A percentile compares a stretch with the other conserved stretches of the same genome.
phyloP scores from a whole-genome alignment of 371 early-diverging fungal genomes.

The Agmasoma carcini region DNA sequence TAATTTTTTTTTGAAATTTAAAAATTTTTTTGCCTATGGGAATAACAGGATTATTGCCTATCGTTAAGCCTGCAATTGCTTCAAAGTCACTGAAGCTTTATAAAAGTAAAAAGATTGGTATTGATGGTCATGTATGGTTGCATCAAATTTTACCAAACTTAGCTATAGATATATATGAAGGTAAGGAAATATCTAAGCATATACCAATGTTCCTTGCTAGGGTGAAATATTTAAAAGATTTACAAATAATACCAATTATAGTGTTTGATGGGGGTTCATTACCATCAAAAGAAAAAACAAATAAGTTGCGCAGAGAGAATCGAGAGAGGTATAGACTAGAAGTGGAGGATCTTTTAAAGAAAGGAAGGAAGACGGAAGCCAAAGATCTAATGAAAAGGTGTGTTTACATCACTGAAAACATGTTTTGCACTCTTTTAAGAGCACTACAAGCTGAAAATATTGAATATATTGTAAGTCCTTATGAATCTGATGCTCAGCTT shows the following conservation, averaged over 20 bases:
- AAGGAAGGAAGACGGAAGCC: conserved; percentile 32
- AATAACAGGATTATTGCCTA: conserved; percentile 53
- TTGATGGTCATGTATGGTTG: conserved; percentile 54
- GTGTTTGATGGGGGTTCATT: conserved; percentile 88
- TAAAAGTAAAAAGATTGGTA: conserved; percentile 39
- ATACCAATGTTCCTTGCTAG: conserved; percentile 33
- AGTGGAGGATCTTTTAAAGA: conserved; percentile 16
- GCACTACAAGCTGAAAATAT: conserved; percentile 57
- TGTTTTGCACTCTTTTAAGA: conserved; percentile 54
- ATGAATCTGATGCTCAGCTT: conserved; percentile 93
- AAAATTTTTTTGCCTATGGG: conserved; percentile 44
- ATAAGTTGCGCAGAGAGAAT: conserved; percentile 56
- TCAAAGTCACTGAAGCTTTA: conserved; percentile 26
- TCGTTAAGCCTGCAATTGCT: conserved; percentile 40
- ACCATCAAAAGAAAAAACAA: conserved; percentile 67
- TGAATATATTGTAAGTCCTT: conserved; percentile 75
- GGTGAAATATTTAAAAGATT: conserved; percentile 27
- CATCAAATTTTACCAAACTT: conserved; percentile 39
- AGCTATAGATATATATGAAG: conserved; percentile 44
- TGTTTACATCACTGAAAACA: conserved; percentile 20
- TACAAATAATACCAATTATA: conserved; percentile 58
- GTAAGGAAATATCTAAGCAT: conserved; percentile 25
- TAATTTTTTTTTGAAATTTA: neutral
- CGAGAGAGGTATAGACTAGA: conserved; percentile 34
- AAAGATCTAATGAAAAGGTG: conserved; percentile 43